phyloP scores from a whole-genome alignment of 352 stramenopile genomes.

The Plasmopara viticola region DNA sequence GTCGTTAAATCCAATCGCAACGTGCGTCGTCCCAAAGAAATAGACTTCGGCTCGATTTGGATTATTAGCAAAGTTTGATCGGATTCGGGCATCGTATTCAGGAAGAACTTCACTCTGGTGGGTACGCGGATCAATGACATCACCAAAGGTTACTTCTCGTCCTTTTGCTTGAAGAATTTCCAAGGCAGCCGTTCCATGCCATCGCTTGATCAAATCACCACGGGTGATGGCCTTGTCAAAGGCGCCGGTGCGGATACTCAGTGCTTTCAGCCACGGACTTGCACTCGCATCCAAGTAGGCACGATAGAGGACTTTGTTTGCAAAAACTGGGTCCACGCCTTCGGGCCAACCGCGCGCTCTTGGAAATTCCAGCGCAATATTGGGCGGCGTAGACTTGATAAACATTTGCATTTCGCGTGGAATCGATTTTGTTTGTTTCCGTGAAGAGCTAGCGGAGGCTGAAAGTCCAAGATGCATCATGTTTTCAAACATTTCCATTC shows the following conservation, averaged over 20 bases:
- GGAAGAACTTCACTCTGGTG: neutral
- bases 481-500: constrained; percentile 11
- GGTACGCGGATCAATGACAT: constrained; percentile 3
- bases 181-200: constrained; percentile 19
- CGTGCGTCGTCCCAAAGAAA: constrained; percentile 21
- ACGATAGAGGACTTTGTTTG: constrained; percentile 15
- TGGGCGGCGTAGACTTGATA: constrained; percentile 2
- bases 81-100: neutral
- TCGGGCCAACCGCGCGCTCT: constrained; percentile 19
- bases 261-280: constrained; percentile 13
- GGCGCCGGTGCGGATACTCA: constrained; percentile 6
- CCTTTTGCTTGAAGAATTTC: constrained; percentile 5
- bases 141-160: neutral
- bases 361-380: constrained; percentile 19
- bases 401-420: constrained; percentile 16
- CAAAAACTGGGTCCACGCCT: constrained; percentile 13
- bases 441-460: neutral
- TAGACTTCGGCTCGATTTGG: constrained; percentile 2
- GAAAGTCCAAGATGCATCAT: neutral
- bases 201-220: constrained; percentile 14
- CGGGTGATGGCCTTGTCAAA: constrained; percentile 4
- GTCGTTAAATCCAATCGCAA: constrained; percentile 29
- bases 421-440: neutral
- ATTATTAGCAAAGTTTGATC: constrained; percentile 4
- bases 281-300: constrained; percentile 15